These are phyloP conservation scores for Litchi chinensis DNA, from an alignment of 345 rosid species.

Conservation along the genomic window DNA sequence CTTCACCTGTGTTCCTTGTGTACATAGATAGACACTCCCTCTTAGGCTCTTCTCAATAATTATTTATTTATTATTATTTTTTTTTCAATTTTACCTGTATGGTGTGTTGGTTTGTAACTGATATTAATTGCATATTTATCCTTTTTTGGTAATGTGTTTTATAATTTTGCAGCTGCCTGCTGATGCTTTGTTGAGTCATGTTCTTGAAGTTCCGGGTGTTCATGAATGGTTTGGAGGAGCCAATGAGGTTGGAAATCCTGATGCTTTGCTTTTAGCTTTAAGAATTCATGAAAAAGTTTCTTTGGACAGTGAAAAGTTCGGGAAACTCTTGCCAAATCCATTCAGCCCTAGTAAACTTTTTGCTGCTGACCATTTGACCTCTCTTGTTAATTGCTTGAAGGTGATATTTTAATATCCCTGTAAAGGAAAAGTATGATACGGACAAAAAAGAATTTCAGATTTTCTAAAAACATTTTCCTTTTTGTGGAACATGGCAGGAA, in stretches of 20 bases:
- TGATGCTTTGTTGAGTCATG: slow-evolving; percentile 62
- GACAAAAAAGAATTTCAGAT: neutral
- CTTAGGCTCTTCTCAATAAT: neutral
- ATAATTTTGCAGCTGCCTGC: slow-evolving; percentile 57
- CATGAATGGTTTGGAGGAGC: slow-evolving; percentile 80
- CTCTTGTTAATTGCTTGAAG: slow-evolving; percentile 76
- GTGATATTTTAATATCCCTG: slow-evolving; percentile 35
- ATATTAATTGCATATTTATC: neutral
- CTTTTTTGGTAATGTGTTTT: neutral
- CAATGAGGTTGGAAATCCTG: slow-evolving; percentile 76
- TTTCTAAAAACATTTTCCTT: slow-evolving; percentile 17
- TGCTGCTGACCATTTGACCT: slow-evolving; percentile 68
- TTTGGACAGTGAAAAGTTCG: slow-evolving; percentile 44
- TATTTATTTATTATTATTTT: neutral
- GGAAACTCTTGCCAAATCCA: slow-evolving; percentile 78
- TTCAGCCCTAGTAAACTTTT: slow-evolving; percentile 71
- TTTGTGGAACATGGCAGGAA: slow-evolving; percentile 59
- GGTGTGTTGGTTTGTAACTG: neutral
- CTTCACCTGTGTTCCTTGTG: neutral
- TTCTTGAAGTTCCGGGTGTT: slow-evolving; percentile 70
- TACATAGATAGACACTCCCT: neutral
- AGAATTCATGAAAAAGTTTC: slow-evolving; percentile 59
- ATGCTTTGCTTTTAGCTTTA: slow-evolving; percentile 90
- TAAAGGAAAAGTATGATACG: neutral
- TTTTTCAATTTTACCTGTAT: neutral